Conservation (phyloP, 345 rosid species). For the Erucastrum elatum region DNA sequence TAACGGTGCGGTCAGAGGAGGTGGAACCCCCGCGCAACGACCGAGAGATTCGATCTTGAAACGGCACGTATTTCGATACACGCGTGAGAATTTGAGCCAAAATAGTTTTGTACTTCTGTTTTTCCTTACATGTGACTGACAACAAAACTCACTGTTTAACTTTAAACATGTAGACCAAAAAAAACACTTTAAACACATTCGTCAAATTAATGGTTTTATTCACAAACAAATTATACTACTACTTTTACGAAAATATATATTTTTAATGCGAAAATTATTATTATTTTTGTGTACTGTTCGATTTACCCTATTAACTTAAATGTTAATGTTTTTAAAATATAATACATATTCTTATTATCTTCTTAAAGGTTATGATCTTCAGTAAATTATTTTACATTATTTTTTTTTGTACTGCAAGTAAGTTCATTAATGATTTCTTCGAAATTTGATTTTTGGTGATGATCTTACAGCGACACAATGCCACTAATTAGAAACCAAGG, state of each 20-base stretch:
- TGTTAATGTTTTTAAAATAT: background rate
- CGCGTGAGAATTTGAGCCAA: slow-evolving; percentile 38
- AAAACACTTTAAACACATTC: background rate
- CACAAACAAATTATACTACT: background rate
- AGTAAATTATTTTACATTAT: background rate
- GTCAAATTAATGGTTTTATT: background rate
- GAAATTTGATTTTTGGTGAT: background rate
- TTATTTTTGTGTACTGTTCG: background rate
- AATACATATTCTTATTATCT: background rate
- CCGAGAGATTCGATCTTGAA: slow-evolving; percentile 41
- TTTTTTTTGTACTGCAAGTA: background rate
- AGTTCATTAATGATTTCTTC: background rate
- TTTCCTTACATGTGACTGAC: slow-evolving; percentile 38
- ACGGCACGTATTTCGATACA: slow-evolving; percentile 27
- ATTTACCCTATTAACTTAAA: background rate
- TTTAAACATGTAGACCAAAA: background rate
- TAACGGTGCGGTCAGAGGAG: slow-evolving; percentile 20
- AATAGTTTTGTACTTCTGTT: slow-evolving; percentile 25
- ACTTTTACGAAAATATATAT: background rate
- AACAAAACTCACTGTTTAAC: slow-evolving; percentile 19
- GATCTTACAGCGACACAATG: background rate
- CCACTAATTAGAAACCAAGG: background rate
- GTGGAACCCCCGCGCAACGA: background rate
- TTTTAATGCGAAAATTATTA: background rate
- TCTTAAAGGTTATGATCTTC: background rate